A percentile compares a stretch with the other conserved stretches of the same genome.
Conservation (phyloP, 169 alveolate species). For the Plasmodium berghei region DNA sequence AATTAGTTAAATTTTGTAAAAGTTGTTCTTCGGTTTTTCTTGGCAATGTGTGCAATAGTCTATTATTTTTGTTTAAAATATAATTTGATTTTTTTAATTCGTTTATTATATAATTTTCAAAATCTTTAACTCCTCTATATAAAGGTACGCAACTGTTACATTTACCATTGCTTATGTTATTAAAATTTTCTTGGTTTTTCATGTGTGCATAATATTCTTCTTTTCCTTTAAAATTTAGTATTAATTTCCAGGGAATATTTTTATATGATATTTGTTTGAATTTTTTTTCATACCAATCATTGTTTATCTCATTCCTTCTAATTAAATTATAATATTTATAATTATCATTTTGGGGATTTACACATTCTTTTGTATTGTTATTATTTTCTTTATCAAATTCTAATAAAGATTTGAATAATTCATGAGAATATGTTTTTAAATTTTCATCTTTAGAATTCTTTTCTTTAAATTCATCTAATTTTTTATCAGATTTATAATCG, state of each 20-base stretch:
- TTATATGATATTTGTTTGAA: constrained; percentile 45
- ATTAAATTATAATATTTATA: constrained; percentile 8
- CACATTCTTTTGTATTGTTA: not conserved
- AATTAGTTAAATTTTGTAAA: constrained; percentile 25
- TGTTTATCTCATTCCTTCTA: constrained; percentile 19
- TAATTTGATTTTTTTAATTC: constrained; percentile 57
- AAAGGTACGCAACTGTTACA: constrained; percentile 58
- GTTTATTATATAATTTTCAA: constrained; percentile 35
- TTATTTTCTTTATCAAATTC: not conserved
- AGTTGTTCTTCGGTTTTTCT: constrained; percentile 34
- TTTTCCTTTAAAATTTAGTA: constrained; percentile 50
- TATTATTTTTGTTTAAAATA: constrained; percentile 27
- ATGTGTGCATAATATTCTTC: constrained; percentile 21
- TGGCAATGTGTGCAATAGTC: constrained; percentile 54
- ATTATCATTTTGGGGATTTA: not conserved
- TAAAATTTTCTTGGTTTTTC: not conserved
- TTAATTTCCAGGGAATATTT: constrained; percentile 56
- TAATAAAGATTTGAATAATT: not conserved
- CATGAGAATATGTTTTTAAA: not conserved
- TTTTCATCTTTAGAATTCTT: not conserved
- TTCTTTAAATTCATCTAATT: too few relatives aligned
- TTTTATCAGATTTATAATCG: too few relatives aligned
- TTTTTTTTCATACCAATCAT: constrained; percentile 59
- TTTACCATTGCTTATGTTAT: not conserved
- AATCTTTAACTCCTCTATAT: constrained; percentile 51